Percentiles rank a stretch among this genome's conserved stretches.
phyloP scores from a whole-genome alignment of 768 basidiomycete genomes.

The Termitomyces sp. region DNA sequence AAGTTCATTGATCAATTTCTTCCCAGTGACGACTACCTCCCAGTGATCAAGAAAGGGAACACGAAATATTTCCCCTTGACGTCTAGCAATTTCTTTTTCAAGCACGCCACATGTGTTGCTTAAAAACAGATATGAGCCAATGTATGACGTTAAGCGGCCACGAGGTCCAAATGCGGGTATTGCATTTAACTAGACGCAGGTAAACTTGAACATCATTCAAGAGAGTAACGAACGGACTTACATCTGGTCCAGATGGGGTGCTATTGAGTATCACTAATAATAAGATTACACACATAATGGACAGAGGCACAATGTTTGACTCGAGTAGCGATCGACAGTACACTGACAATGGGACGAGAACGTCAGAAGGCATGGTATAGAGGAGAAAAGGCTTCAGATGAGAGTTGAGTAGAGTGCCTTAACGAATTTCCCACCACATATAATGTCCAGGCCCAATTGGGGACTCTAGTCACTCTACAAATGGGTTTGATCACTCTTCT shows the following conservation, averaged over 20 bases:
- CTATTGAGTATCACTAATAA: neutral
- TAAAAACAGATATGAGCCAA: neutral
- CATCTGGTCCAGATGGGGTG: neutral
- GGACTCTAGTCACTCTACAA: too few relatives aligned
- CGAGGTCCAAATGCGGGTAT: constrained; percentile 2
- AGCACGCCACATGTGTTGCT: neutral
- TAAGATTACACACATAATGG: neutral
- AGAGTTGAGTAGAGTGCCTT: too few relatives aligned
- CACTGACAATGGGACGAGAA: too few relatives aligned
- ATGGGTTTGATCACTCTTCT: too few relatives aligned
- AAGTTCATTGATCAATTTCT: neutral
- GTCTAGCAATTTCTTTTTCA: neutral
- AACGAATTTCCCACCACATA: too few relatives aligned
- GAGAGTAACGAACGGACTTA: neutral
- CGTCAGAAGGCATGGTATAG: too few relatives aligned
- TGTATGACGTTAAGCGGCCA: constrained; percentile 2
- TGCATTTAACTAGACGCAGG: neutral
- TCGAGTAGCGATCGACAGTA: too few relatives aligned
- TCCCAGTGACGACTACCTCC: neutral
- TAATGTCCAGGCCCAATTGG: too few relatives aligned
- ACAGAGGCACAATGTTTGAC: too few relatives aligned
- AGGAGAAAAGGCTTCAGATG: too few relatives aligned
- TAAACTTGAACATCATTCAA: neutral
- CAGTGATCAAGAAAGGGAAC: constrained; percentile 5
- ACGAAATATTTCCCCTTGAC: neutral